Evolutionary conservation across 2,329 filamentous ascomycete species (phyloP).

Genomic region (Capronia americana): DNA sequence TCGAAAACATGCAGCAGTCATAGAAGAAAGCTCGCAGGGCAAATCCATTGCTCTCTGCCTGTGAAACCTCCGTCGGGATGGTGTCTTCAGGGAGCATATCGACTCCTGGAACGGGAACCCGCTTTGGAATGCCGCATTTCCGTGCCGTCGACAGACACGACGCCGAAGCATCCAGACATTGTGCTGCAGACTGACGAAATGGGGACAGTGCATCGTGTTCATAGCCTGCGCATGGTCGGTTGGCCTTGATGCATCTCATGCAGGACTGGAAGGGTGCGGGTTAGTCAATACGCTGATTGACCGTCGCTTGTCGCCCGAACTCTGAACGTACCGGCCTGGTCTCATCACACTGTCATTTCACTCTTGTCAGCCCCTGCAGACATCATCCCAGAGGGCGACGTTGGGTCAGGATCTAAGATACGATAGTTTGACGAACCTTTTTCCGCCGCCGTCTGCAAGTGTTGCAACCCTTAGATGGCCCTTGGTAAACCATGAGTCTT

Average conservation of each 20-base stretch:
- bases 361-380: neutral
- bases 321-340: neutral
- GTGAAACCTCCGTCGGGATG: neutral
- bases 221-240: constrained; percentile 5
- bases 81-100: neutral
- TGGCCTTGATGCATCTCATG: constrained; percentile 10
- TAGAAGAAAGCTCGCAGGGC: constrained; percentile 2
- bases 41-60: constrained; percentile 4
- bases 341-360: neutral
- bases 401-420: neutral
- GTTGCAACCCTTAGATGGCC: constrained; percentile 1
- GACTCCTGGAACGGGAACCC: neutral
- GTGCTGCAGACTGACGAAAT: neutral
- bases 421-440: neutral
- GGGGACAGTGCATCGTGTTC: constrained; percentile 1
- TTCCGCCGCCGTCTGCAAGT: constrained; percentile 2
- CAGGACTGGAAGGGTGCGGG: neutral
- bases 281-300: neutral
- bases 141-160: neutral
- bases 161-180: neutral
- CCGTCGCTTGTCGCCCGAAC: neutral
- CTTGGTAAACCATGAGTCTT: constrained; percentile 1
- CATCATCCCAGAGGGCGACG: too few species aligned
- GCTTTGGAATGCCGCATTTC: constrained; percentile 7
- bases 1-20: neutral